phyloP scores from a whole-genome alignment of 257 asterid species.

The Plectranthus barbatus region DNA sequence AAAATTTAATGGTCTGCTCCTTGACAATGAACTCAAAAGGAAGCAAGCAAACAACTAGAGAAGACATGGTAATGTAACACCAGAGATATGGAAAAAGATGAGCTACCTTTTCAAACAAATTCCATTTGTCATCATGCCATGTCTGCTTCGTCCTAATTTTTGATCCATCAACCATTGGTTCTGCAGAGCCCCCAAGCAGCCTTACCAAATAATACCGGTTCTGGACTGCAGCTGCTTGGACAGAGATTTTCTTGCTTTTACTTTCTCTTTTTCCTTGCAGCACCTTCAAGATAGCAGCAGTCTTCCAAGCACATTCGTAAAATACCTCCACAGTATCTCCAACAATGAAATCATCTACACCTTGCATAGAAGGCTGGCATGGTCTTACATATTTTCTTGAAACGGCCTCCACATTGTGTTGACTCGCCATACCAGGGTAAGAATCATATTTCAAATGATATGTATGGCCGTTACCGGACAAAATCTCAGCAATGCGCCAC shows the following conservation, averaged over 20 bases:
- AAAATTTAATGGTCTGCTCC: not conserved
- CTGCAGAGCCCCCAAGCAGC: slow-evolving; percentile 48
- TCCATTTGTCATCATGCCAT: slow-evolving; percentile 63
- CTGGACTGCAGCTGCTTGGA: slow-evolving; percentile 11
- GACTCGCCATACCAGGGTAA: slow-evolving; percentile 24
- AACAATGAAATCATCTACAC: slow-evolving; percentile 24
- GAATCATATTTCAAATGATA: slow-evolving; percentile 39
- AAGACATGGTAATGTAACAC: not conserved
- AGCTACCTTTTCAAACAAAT: slow-evolving; percentile 46
- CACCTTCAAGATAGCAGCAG: slow-evolving; percentile 45
- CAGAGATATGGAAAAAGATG: not conserved
- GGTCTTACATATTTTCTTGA: slow-evolving; percentile 52
- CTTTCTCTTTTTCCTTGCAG: slow-evolving; percentile 21
- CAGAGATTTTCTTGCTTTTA: slow-evolving; percentile 12
- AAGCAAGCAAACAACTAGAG: not conserved
- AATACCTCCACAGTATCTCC: slow-evolving; percentile 72
- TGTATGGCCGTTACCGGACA: slow-evolving; percentile 46
- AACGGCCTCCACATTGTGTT: slow-evolving; percentile 38
- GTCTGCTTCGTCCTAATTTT: slow-evolving; percentile 49
- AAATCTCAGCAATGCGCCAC: slow-evolving; percentile 51
- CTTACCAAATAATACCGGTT: slow-evolving; percentile 46
- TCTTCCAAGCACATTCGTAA: slow-evolving; percentile 53
- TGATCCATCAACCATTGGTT: slow-evolving; percentile 32
- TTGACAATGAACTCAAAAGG: not conserved
- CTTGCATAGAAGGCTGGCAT: slow-evolving; percentile 38